Evolutionary conservation across 2,329 filamentous ascomycete species (phyloP).

Genomic region (Microdochium nivale): DNA sequence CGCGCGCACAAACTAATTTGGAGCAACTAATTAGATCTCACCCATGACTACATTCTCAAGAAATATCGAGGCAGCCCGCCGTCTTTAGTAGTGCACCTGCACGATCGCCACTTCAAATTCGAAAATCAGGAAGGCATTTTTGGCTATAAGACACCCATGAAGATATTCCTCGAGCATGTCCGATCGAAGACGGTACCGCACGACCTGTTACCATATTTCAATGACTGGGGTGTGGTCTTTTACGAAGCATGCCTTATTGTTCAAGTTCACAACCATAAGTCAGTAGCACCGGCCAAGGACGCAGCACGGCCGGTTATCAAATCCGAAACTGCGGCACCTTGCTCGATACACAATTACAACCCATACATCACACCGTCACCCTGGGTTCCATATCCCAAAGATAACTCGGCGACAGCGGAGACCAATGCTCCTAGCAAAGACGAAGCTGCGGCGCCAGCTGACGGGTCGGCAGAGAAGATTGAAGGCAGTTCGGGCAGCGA

Average conservation of each 20-base stretch:
- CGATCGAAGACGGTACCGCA: slow-evolving; percentile 73
- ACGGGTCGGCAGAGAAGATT: slow-evolving; percentile 19
- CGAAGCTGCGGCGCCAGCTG: slow-evolving; percentile 43
- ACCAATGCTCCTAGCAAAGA: slow-evolving; percentile 45
- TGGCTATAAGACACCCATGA: slow-evolving; percentile 87
- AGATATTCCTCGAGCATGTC: slow-evolving; percentile 68
- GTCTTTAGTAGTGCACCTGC: slow-evolving; percentile 78
- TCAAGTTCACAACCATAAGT: slow-evolving; percentile 82
- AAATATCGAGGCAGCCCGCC: slow-evolving; percentile 70
- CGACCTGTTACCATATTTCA: slow-evolving; percentile 75
- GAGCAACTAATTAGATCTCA: slow-evolving; percentile 47
- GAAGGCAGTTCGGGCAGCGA: slow-evolving; percentile 17
- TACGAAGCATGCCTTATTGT: slow-evolving; percentile 96
- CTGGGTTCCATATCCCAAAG: slow-evolving; percentile 65
- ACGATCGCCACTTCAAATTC: slow-evolving; percentile 81
- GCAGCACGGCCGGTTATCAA: neutral
- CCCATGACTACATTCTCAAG: slow-evolving; percentile 69
- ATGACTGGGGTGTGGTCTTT: slow-evolving; percentile 63
- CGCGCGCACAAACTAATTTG: neutral
- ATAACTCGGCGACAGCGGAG: slow-evolving; percentile 29
- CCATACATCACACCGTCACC: slow-evolving; percentile 84
- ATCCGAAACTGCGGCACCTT: slow-evolving; percentile 42
- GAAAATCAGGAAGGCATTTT: slow-evolving; percentile 92
- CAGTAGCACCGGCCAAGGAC: slow-evolving; percentile 22
- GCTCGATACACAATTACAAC: slow-evolving; percentile 89